Percentiles rank a stretch among this genome's conserved stretches.
Conservation (phyloP, 495 filamentous ascomycete species). For the Penicillium angulare region DNA sequence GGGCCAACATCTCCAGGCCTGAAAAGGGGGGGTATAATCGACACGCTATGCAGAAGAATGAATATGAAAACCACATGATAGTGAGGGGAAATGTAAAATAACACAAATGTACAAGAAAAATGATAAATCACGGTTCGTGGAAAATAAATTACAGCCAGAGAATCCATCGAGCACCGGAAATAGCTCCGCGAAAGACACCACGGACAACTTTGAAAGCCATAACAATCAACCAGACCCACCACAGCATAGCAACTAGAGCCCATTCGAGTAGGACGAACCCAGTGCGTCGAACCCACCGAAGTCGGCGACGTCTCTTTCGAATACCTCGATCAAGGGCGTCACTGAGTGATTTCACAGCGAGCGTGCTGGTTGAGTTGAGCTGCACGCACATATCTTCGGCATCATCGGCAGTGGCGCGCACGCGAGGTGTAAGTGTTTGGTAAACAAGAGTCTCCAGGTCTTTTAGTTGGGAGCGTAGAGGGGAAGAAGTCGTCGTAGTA, state of each 20-base stretch:
- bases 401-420: constrained; percentile 65
- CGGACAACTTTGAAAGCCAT: constrained; percentile 63
- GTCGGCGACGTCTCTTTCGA: constrained; percentile 64
- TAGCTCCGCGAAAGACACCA: constrained; percentile 55
- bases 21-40: not conserved
- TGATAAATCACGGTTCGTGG: not conserved
- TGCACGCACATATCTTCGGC: constrained; percentile 73
- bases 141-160: constrained; percentile 60
- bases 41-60: not conserved
- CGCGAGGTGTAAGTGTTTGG: constrained; percentile 60
- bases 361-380: constrained; percentile 68
- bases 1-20: not conserved
- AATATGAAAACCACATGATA: not conserved
- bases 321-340: constrained; percentile 73
- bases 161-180: constrained; percentile 67
- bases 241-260: constrained; percentile 75
- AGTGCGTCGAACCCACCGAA: constrained; percentile 67
- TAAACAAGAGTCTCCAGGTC: constrained; percentile 50
- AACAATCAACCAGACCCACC: constrained; percentile 81
- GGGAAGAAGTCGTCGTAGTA: constrained; percentile 39
- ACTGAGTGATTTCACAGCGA: constrained; percentile 72
- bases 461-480: constrained; percentile 46
- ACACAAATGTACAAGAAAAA: not conserved
- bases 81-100: not conserved
- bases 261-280: constrained; percentile 76